phyloP scores from a whole-genome alignment of 2,329 filamentous ascomycete species.

The Colletotrichum magnum region DNA sequence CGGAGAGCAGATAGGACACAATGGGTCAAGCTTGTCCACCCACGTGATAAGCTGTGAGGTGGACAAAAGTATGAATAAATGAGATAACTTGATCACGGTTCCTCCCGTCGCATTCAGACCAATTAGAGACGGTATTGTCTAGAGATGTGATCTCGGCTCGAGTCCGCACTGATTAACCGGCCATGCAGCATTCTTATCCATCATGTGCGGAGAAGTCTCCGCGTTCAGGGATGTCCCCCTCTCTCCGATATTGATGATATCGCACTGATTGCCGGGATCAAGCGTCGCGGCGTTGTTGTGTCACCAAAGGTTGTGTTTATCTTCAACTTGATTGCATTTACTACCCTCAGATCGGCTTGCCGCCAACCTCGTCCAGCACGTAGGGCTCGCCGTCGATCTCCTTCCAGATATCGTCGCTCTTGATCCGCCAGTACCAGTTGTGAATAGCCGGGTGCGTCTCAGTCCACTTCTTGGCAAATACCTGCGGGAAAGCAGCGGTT shows the following conservation, averaged over 20 bases:
- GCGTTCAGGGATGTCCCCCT: neutral
- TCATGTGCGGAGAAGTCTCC: slow-evolving; percentile 25
- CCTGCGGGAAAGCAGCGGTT: slow-evolving; percentile 2
- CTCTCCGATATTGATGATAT: neutral
- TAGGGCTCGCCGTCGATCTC: slow-evolving; percentile 32
- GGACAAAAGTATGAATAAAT: slow-evolving; percentile 9
- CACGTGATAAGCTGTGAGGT: slow-evolving; percentile 8
- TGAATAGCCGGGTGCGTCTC: slow-evolving; percentile 24
- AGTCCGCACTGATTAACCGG: slow-evolving; percentile 5
- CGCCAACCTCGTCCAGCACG: slow-evolving; percentile 28
- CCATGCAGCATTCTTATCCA: slow-evolving; percentile 6
- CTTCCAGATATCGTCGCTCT: slow-evolving; percentile 33
- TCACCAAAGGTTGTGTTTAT: neutral
- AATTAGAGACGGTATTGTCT: slow-evolving; percentile 6
- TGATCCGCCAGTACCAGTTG: slow-evolving; percentile 33
- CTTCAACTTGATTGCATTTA: neutral
- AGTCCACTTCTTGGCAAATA: slow-evolving; percentile 34
- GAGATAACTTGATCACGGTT: slow-evolving; percentile 11
- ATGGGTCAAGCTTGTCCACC: slow-evolving; percentile 30
- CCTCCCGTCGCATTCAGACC: neutral
- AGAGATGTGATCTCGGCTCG: neutral
- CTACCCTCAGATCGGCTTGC: slow-evolving; percentile 29
- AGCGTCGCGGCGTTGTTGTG: neutral
- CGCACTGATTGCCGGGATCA: neutral
- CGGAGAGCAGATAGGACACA: neutral